Conservation (phyloP, 2,329 filamentous ascomycete species). For the Paraphaeosphaeria minitans region DNA sequence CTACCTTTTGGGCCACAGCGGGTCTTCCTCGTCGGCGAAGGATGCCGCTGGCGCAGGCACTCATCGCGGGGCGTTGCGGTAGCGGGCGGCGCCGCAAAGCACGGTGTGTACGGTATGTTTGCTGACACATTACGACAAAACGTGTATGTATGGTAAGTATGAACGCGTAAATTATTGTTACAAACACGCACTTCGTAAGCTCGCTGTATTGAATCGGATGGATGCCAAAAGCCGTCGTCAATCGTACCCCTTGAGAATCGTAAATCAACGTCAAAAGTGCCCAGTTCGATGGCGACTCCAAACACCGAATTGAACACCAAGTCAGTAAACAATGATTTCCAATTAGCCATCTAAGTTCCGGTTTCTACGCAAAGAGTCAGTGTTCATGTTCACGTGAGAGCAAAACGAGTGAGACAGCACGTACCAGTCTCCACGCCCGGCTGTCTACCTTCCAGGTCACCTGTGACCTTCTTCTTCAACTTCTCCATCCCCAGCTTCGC, state of each 20-base stretch:
- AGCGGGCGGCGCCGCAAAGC: not conserved
- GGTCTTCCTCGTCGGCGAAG: not conserved
- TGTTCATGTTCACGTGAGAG: constrained; percentile 19
- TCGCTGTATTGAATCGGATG: not conserved
- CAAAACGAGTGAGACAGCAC: constrained; percentile 22
- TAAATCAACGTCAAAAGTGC: not conserved
- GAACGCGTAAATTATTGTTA: not conserved
- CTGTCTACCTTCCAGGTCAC: constrained; percentile 74
- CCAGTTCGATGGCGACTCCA: not conserved
- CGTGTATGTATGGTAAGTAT: not conserved
- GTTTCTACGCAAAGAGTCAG: constrained; percentile 31
- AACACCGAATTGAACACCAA: not conserved
- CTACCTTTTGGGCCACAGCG: not conserved
- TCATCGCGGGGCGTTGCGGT: not conserved
- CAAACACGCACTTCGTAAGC: not conserved
- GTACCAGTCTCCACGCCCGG: constrained; percentile 80
- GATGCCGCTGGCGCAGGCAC: not conserved
- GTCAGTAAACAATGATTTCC: not conserved
- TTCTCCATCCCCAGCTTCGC: constrained; percentile 77
- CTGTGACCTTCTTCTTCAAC: constrained; percentile 75
- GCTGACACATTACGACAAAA: not conserved
- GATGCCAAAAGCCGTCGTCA: not conserved
- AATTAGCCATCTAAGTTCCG: constrained; percentile 19
- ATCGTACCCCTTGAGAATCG: not conserved
- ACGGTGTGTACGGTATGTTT: not conserved